phyloP scores from a whole-genome alignment of 2,329 filamentous ascomycete genomes.

The Penicillium sp. region DNA sequence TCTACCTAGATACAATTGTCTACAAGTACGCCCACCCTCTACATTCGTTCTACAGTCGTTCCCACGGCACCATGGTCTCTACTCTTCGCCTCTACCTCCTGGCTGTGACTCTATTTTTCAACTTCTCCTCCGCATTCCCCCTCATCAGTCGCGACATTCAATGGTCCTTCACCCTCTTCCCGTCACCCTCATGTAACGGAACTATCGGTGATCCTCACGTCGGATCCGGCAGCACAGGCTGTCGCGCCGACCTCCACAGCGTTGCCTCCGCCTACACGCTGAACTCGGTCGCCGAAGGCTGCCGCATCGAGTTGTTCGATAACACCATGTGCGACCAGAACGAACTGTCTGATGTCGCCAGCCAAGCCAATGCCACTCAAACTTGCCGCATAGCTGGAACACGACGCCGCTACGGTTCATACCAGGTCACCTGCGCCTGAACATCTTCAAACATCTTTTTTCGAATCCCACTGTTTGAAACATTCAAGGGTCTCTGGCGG shows the following conservation, averaged over 20 bases:
- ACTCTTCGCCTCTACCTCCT: slow-evolving; percentile 7
- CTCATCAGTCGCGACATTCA: slow-evolving; percentile 15
- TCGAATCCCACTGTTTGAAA: background rate
- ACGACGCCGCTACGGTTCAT: slow-evolving; percentile 18
- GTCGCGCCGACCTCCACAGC: slow-evolving; percentile 18
- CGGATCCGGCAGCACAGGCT: slow-evolving; percentile 22
- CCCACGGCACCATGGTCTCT: slow-evolving; percentile 1
- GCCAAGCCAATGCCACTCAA: slow-evolving; percentile 7
- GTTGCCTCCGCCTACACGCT: slow-evolving; percentile 20
- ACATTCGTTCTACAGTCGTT: background rate
- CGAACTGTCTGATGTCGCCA: slow-evolving; percentile 16
- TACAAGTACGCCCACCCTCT: background rate
- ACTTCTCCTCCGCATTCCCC: slow-evolving; percentile 15
- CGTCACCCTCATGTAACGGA: slow-evolving; percentile 14
- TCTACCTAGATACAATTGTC: too few relatives aligned
- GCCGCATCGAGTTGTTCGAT: slow-evolving; percentile 21
- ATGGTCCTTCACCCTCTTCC: slow-evolving; percentile 23
- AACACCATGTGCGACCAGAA: slow-evolving; percentile 25
- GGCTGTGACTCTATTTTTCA: slow-evolving; percentile 7
- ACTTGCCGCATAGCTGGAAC: slow-evolving; percentile 11
- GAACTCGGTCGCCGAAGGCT: slow-evolving; percentile 16
- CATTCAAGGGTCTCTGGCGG: background rate
- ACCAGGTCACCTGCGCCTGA: slow-evolving; percentile 20
- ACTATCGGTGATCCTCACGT: slow-evolving; percentile 12
- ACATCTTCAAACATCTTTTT: background rate